These are phyloP conservation scores for Arachis hypogaea DNA, from an alignment of 306 rosid species.

Conservation along the genomic window DNA sequence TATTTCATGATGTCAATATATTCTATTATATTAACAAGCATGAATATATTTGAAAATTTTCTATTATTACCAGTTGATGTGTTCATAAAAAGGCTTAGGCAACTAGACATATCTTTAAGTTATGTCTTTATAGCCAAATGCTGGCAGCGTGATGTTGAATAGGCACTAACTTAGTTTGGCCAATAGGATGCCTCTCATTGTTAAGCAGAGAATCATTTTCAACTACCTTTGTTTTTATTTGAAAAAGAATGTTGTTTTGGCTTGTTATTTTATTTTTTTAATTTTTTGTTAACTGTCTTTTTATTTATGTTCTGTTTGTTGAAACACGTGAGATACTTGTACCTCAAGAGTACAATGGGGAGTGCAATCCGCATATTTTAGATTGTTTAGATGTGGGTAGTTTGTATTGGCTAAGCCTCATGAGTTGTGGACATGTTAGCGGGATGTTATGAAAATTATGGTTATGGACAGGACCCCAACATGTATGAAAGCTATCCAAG, in stretches of 20 bases:
- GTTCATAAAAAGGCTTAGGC: not conserved
- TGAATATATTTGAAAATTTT: not conserved
- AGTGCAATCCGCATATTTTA: conserved; percentile 62
- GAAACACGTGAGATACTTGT: conserved; percentile 65
- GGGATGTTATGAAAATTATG: conserved; percentile 57
- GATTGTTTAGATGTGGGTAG: not conserved
- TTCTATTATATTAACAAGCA: not conserved
- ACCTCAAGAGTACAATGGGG: conserved; percentile 75
- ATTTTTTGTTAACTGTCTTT: not conserved
- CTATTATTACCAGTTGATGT: not conserved
- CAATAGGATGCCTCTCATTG: not conserved
- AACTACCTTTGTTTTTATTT: not conserved
- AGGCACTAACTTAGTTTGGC: not conserved
- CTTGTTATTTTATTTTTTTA: not conserved
- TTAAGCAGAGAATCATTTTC: not conserved
- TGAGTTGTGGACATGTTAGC: conserved; percentile 5
- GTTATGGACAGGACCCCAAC: conserved; percentile 85
- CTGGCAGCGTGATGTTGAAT: not conserved
- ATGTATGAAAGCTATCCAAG: conserved; percentile 75
- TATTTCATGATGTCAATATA: not conserved
- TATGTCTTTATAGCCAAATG: not conserved
- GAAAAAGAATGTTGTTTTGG: not conserved
- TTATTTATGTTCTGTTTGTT: not conserved
- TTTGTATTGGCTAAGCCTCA: not conserved
- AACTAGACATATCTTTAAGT: not conserved